Evolutionary conservation across 257 asterid genomes (phyloP).

Genomic region (Primulina huaijiensis): DNA sequence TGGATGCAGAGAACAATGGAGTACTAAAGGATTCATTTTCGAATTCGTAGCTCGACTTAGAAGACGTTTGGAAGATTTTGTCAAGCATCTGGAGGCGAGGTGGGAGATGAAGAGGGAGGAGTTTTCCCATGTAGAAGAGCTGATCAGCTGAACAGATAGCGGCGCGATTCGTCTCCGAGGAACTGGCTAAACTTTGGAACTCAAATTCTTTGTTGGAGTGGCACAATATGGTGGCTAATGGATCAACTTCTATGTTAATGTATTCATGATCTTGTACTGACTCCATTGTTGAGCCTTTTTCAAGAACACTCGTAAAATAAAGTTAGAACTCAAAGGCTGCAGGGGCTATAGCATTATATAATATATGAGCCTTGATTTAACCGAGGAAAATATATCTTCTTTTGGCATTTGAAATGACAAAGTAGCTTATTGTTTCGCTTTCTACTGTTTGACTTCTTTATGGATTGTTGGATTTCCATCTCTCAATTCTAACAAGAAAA

Average conservation of each 20-base stretch:
- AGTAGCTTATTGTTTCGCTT: no score
- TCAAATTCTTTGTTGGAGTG: constrained; percentile 58
- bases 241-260: constrained; percentile 68
- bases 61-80: constrained; percentile 41
- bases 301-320: no score
- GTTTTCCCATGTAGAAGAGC: constrained; percentile 85
- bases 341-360: no score
- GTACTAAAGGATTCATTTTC: constrained; percentile 45
- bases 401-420: no score
- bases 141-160: constrained; percentile 67
- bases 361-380: no score
- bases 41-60: no score
- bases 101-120: constrained; percentile 92
- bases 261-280: constrained; percentile 37
- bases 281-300: no score
- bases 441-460: no score
- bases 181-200: constrained; percentile 72
- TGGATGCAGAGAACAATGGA: constrained; percentile 37
- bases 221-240: constrained; percentile 37
- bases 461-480: no score
- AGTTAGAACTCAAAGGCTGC: no score
- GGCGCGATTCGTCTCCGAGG: constrained; percentile 42
- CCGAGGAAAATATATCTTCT: no score
- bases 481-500: no score
- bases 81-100: constrained; percentile 78